These are phyloP conservation scores for Penstemon newberryi DNA, from an alignment of 257 asterid species.

Conservation along the genomic window DNA sequence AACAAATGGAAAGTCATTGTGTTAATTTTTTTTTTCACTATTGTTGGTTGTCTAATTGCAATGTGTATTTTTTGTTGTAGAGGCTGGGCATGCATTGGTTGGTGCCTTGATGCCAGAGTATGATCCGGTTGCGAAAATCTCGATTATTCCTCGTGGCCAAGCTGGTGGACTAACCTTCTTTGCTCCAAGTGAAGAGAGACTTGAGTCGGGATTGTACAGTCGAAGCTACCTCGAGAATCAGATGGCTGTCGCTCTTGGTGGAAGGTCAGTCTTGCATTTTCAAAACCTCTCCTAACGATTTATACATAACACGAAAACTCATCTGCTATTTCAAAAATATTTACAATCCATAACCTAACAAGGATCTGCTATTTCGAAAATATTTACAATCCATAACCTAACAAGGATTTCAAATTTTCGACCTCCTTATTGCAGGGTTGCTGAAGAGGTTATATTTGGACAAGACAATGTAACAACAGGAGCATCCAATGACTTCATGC, in stretches of 20 bases:
- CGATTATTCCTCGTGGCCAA: slow-evolving; percentile 99
- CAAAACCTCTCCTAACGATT: background rate
- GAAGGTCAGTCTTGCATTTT: slow-evolving; percentile 58
- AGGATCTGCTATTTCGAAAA: background rate
- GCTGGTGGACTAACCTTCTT: slow-evolving; percentile 99
- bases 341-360: background rate
- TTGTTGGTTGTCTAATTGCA: background rate
- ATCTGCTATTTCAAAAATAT: background rate
- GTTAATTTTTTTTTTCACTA: background rate
- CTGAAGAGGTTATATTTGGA: slow-evolving; percentile 91
- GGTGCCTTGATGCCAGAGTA: slow-evolving; percentile 99
- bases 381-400: background rate
- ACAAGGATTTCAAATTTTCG: background rate
- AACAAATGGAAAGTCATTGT: background rate
- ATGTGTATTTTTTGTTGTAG: slow-evolving; percentile 36
- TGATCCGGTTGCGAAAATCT: slow-evolving; percentile 97
- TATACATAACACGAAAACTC: too few species aligned
- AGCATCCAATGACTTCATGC: slow-evolving; percentile 99
- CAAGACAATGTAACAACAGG: slow-evolving; percentile 92
- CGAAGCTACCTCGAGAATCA: slow-evolving; percentile 97
- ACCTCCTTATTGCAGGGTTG: slow-evolving; percentile 53
- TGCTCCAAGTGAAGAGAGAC: slow-evolving; percentile 99
- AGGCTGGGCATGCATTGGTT: slow-evolving; percentile 99
- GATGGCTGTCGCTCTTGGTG: slow-evolving; percentile 99
- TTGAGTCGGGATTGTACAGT: slow-evolving; percentile 94